Base-by-base conservation (phyloP, 371 early-diverging fungal species). In the Syncephalastrum contaminatum region DNA sequence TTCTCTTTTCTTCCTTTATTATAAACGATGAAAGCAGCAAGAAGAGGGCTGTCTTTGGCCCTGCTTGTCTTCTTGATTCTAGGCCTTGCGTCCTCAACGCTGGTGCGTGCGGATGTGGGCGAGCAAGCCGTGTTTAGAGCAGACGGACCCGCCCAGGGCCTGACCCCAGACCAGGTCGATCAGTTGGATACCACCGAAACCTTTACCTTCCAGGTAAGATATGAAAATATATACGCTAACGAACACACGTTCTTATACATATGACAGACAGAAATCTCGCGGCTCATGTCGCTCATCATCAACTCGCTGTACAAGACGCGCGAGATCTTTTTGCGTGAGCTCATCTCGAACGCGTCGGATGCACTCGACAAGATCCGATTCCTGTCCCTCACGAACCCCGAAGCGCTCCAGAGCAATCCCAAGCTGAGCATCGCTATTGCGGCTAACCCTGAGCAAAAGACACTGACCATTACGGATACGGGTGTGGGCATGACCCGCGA, bases 401-500 rank as follows among this genome's bases (percentile, higher is more conserved):
- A 75, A 4, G 83, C 82, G 2, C 66, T 92, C 27, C 73, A 55
- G n/a, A 48, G 62, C 39, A 81, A 81, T 24, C 57, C 80, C 4
- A 75, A 85, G 49, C 80, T 94, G 30, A 83, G 85, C 42, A 90
- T 96, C 60, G 78, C 83, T 8, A 87, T 94, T 51, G 77, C 81
- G 21, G 80, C 90, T 27, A 83, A 94, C 72, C 80, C 78, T 56
- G 87, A 82, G 16, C 59, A 80, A 30, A 81, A 84, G 40, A 66
- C 83, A 4, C 65, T 99, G 20, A 86, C 84, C 3, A 95, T 99
- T 54, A 81, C 84, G 19, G 99, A 99, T 73, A 87, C 92, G 16
- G 99, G 98, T 62, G 80, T 99, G 54, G 99, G 99, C 50, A 99
- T 99, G 99, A 96, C 94, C 42, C 87, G 91, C 64, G 76, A 84